phyloP scores from a whole-genome alignment of 371 early-diverging fungal species.

The Haplosporangium sp. region DNA sequence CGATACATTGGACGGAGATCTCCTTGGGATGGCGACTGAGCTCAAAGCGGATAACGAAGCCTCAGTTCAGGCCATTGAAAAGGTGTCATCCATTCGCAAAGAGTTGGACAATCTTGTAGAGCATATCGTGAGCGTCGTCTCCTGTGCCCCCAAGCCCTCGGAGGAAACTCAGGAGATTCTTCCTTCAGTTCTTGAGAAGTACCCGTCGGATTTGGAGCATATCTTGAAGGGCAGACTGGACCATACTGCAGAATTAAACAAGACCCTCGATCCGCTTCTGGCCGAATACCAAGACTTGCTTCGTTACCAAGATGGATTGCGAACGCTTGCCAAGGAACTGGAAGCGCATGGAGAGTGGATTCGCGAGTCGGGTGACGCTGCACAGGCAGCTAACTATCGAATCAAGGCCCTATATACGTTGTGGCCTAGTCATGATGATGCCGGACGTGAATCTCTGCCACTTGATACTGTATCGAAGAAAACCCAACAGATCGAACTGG shows the following conservation, averaged over 20 bases:
- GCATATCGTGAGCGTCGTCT: slow-evolving; percentile 10
- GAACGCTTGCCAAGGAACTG: slow-evolving; percentile 16
- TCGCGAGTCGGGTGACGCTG: slow-evolving; percentile 17
- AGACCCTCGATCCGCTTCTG: slow-evolving; percentile 32
- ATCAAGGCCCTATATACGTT: slow-evolving; percentile 19
- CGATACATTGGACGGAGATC: slow-evolving; percentile 19
- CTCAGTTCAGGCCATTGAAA: slow-evolving; percentile 14
- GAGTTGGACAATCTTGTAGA: slow-evolving; percentile 17
- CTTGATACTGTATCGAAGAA: background rate
- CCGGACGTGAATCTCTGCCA: background rate
- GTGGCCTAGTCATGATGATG: slow-evolving; percentile 21
- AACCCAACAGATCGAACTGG: slow-evolving; percentile 5
- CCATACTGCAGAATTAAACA: slow-evolving; percentile 8
- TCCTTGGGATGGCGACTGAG: slow-evolving; percentile 21
- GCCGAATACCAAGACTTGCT: slow-evolving; percentile 22
- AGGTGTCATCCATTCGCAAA: background rate
- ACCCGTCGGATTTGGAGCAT: slow-evolving; percentile 10
- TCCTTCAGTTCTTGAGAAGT: background rate
- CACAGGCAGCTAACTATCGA: slow-evolving; percentile 13
- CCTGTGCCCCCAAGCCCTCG: slow-evolving; percentile 13
- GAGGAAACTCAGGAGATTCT: background rate
- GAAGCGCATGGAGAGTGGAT: slow-evolving; percentile 23
- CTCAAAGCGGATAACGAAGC: slow-evolving; percentile 39
- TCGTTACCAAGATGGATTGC: slow-evolving; percentile 39
- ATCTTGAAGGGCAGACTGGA: slow-evolving; percentile 17